These are phyloP conservation scores for Ochromonas danica DNA, from an alignment of 108 stramenopile species.

Conservation along the genomic window DNA sequence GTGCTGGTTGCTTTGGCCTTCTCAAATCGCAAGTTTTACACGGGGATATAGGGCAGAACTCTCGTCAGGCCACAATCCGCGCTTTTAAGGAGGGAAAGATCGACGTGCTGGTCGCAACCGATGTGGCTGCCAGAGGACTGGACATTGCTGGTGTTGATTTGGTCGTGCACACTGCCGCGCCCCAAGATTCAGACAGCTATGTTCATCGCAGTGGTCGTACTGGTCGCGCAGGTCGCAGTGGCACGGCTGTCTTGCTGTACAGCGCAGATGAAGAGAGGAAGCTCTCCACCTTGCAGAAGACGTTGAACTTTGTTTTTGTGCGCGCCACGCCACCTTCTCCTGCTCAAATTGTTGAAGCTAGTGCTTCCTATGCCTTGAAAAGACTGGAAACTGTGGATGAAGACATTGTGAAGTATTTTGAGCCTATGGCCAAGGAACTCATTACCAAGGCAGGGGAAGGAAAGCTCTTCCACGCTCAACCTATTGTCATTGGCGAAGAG, in stretches of 20 bases:
- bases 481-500: background rate
- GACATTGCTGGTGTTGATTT: slow-evolving; percentile 76
- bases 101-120: slow-evolving; percentile 96
- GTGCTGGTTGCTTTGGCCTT: slow-evolving; percentile 78
- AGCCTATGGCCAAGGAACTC: background rate
- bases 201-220: slow-evolving; percentile 97
- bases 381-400: background rate
- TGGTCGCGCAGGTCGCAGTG: slow-evolving; percentile 91
- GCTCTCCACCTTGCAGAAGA: background rate
- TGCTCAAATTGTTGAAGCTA: background rate
- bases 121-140: slow-evolving; percentile 98
- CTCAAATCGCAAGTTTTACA: slow-evolving; percentile 88
- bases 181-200: slow-evolving; percentile 68
- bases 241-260: slow-evolving; percentile 91
- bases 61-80: slow-evolving; percentile 76
- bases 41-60: slow-evolving; percentile 98
- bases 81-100: slow-evolving; percentile 89
- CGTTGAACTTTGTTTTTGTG: background rate
- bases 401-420: background rate
- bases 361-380: background rate
- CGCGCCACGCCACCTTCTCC: background rate
- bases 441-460: background rate
- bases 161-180: slow-evolving; percentile 12
- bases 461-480: background rate
- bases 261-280: slow-evolving; percentile 15